Evolutionary conservation across 495 filamentous ascomycete species (phyloP), one percentile per base, ranked within the genome.

Genomic region (Glonium stellatum): DNA sequence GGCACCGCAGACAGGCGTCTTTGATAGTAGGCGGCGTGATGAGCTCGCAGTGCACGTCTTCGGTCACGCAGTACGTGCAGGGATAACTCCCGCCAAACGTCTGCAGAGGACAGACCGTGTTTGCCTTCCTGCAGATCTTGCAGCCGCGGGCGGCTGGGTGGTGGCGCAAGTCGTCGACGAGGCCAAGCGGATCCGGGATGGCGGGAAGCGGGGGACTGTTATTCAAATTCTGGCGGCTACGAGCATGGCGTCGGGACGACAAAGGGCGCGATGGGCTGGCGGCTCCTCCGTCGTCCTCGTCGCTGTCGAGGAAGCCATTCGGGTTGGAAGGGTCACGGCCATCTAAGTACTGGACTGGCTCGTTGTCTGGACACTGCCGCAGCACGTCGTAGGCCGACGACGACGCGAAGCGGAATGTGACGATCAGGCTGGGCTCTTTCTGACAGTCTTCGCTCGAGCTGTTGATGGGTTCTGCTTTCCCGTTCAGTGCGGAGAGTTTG

Each of bases 1-100:
- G 11, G 55, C 63, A 66, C 5, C 34, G 47, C 21, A 34, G 9
- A 36, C 63, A 66, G 5, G 25, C 23, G 27, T 44, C 63, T 21
- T 58, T 61, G 12, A 52, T 21, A 18, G 12, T 22, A 2, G 63
- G 52, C 10, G 25, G 10, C 11, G 50, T 54, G 39, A 66, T 58
- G 11, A 49, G 49, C 12, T 42, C 13, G 55, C 59, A 66, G 4
- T 54, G 54, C 9, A 19, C 25, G 5, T 39, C 55, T 12, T 56
- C 51, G 3, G 59, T 27, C 9, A 34, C 21, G 31, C 63, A 66
- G n/a, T 52, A 36, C 5, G 10, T 22, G 41, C 63, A 66, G 12
- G 63, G 63, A 22, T 25, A 62, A 11, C 8, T 31, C n/a, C 59
- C 51, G 41, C 25, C 49, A 11, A 15, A 1, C 39, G 13, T 2